These are phyloP conservation scores for Cucumis cinereus DNA, from an alignment of 306 rosid species.

Conservation along the genomic window DNA sequence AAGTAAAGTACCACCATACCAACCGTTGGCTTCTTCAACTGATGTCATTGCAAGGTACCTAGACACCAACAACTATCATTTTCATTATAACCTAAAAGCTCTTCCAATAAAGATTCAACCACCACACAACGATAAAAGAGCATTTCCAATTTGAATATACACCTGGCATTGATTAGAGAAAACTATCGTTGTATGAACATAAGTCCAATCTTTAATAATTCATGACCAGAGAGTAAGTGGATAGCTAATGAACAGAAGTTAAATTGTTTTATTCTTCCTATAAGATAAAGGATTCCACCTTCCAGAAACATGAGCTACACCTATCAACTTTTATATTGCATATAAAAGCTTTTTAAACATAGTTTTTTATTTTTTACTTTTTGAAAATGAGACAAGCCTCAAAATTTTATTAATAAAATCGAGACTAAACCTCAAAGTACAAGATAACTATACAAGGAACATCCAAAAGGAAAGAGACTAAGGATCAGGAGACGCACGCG, in stretches of 20 bases:
- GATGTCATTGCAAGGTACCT: conserved; percentile 76
- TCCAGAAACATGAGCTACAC: background rate
- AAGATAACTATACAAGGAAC: too few species aligned
- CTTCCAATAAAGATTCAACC: background rate
- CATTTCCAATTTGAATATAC: background rate
- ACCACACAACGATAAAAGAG: background rate
- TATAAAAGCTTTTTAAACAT: background rate
- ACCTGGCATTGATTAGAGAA: background rate
- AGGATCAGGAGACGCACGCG: too few species aligned
- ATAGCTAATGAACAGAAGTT: background rate
- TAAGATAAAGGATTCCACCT: background rate
- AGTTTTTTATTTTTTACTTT: too few species aligned
- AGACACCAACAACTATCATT: conserved; percentile 9
- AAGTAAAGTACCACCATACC: conserved; percentile 80
- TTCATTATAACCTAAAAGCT: background rate
- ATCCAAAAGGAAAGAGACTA: too few species aligned
- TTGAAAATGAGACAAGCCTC: too few species aligned
- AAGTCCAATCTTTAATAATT: background rate
- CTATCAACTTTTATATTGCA: background rate
- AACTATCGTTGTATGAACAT: background rate
- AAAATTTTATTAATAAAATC: too few species aligned
- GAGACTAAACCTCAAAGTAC: too few species aligned
- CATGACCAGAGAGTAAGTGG: background rate
- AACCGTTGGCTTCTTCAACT: conserved; percentile 60
- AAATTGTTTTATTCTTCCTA: background rate